Evolutionary conservation across 805 yeast species (phyloP), one percentile per base, ranked within the genome.

Genomic region (Candida piceae): DNA sequence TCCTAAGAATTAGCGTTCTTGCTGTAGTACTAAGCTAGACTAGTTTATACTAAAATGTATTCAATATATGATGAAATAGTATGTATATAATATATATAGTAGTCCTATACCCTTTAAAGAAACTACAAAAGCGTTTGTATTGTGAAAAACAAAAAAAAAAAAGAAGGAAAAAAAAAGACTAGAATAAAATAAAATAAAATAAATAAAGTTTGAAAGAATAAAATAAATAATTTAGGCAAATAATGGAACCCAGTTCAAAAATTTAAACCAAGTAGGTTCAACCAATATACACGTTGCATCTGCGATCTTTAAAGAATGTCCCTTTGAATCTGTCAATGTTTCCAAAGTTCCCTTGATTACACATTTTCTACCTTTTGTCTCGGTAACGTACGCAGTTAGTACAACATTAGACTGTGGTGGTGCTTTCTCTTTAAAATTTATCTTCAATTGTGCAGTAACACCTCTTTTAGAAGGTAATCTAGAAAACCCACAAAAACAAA

Each of bases 251-350:
- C 82, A 75, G 9, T 58, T 55, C 36, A 85, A 62, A 52, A 78
- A 84, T 52, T 76, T 81, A 62, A 85, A 85, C 95, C 96, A 87
- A 49, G 69, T 78, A 4, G 96, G 96, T 53, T 87, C 95, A 2
- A 87, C 93, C 42, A 87, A 65, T 2, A 84, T 63, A 57, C 94
- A 84, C 22, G 62, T 64, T 0, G 87, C 88, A 12, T 67, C 61
- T 0, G 90, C 94, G 34, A 50, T 44, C 29, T 31, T 34, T 7
- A 17, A 20, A 4, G 48, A 40, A 13, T 40, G 46, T 4, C 32
- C 18, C 2, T 29, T 36, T 7, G 31, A 32, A 9, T 55, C 42
- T 12, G 70, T 71, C 30, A 84, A 55, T 0, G 84, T 71, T 42
- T 72, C 72, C 16, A 84, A 59, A 23, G 58, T 52, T 2, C 97